Evolutionary conservation across 345 rosid genomes (phyloP).

Genomic region (Citrus hindsii): DNA sequence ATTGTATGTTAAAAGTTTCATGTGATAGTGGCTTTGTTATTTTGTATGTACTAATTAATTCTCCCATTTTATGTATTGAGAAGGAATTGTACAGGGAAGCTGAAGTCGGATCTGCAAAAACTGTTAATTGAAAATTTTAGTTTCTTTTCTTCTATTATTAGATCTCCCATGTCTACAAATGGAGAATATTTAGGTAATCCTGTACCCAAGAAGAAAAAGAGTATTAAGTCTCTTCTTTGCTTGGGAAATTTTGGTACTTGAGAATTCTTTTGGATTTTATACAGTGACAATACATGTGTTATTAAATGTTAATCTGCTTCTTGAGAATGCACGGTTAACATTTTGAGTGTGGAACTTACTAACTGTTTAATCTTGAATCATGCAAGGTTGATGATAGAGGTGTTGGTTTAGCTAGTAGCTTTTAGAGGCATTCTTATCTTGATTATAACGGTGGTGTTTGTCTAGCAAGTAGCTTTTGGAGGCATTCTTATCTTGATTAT

Average conservation of each 20-base stretch:
- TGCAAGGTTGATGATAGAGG: neutral
- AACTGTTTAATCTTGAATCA: neutral
- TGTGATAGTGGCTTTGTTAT: neutral
- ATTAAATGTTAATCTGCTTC: neutral
- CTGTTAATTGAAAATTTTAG: neutral
- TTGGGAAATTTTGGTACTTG: neutral
- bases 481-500: neutral
- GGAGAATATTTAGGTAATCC: neutral
- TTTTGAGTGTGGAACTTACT: neutral
- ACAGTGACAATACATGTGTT: neutral
- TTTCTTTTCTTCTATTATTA: neutral
- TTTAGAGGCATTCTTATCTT: neutral
- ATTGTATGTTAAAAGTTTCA: neutral
- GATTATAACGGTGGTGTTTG: neutral
- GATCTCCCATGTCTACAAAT: neutral
- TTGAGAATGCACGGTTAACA: no score
- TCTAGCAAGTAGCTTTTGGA: neutral
- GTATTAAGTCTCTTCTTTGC: neutral
- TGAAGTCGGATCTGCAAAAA: neutral
- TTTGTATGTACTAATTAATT: neutral
- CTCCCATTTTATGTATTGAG: neutral
- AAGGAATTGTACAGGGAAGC: neutral
- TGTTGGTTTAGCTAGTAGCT: neutral
- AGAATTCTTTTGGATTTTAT: neutral
- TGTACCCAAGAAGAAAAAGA: neutral